Conservation (phyloP, 345 rosid species). For the Isatis tinctoria region DNA sequence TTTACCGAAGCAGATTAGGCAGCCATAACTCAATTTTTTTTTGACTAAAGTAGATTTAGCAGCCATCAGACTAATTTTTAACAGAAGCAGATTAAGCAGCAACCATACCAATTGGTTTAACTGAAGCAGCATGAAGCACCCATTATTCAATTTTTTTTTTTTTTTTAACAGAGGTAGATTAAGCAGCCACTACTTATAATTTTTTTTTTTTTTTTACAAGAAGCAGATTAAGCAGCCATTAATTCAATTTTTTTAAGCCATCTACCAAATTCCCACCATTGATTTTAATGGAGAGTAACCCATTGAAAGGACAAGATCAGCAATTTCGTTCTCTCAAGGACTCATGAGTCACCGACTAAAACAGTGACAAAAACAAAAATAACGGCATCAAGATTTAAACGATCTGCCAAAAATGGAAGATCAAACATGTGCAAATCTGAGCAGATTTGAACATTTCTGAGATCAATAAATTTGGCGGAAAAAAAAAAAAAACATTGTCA, state of each 20-base stretch:
- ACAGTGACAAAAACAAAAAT: neutral
- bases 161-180: neutral
- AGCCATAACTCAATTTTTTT: neutral
- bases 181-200: neutral
- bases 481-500: neutral
- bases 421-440: constrained; percentile 22
- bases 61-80: constrained; percentile 7
- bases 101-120: too few relatives aligned
- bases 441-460: constrained; percentile 13
- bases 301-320: constrained; percentile 2
- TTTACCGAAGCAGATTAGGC: neutral
- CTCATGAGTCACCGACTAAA: constrained; percentile 27
- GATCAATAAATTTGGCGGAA: neutral
- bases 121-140: neutral
- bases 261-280: constrained; percentile 17
- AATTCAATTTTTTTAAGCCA: constrained; percentile 3
- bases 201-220: neutral
- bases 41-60: neutral
- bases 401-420: constrained; percentile 20
- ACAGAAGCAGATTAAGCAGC: neutral
- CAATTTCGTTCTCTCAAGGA: constrained; percentile 20
- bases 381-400: neutral
- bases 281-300: neutral
- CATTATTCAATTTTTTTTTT: neutral
- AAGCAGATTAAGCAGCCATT: constrained; percentile 16